Evolutionary conservation across 108 stramenopile species (phyloP).

Genomic region (Tribonema minus): DNA sequence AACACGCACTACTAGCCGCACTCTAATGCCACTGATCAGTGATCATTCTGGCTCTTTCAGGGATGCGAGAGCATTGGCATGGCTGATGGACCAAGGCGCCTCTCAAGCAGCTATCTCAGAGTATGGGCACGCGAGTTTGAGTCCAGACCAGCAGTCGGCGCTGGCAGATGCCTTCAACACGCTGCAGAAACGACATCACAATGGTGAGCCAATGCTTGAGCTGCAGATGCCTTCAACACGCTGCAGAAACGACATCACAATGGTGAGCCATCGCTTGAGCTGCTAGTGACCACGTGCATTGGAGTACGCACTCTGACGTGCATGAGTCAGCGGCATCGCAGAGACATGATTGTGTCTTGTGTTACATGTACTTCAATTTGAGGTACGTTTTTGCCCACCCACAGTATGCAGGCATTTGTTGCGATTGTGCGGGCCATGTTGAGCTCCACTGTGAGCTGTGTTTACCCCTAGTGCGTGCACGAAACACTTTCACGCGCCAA

Average conservation of each 20-base stretch:
- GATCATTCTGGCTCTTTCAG: slow-evolving; percentile 54
- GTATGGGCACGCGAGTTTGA: slow-evolving; percentile 52
- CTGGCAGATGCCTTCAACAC: slow-evolving; percentile 74
- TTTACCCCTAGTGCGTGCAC: too few relatives aligned
- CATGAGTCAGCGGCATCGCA: too few relatives aligned
- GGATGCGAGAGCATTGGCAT: slow-evolving; percentile 77
- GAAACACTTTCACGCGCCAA: too few relatives aligned
- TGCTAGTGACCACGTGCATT: too few relatives aligned
- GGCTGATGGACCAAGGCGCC: slow-evolving; percentile 80
- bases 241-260: slow-evolving; percentile 45
- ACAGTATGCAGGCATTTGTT: too few relatives aligned
- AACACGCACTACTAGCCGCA: neutral
- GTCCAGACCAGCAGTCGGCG: slow-evolving; percentile 70
- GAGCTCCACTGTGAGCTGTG: too few relatives aligned
- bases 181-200: slow-evolving; percentile 45
- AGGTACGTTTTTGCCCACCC: too few relatives aligned
- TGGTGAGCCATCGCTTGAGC: neutral
- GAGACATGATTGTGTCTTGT: too few relatives aligned
- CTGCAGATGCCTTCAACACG: slow-evolving; percentile 72
- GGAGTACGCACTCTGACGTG: too few relatives aligned
- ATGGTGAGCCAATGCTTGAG: neutral
- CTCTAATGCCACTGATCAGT: neutral
- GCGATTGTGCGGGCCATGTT: too few relatives aligned
- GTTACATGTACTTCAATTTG: too few relatives aligned
- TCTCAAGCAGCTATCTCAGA: slow-evolving; percentile 87